Percentiles rank a stretch among this genome's conserved stretches.
These are phyloP conservation scores for Sugiyamaella xylanicola DNA, from an alignment of 1,139 yeast genomes.

Conservation along the genomic window DNA sequence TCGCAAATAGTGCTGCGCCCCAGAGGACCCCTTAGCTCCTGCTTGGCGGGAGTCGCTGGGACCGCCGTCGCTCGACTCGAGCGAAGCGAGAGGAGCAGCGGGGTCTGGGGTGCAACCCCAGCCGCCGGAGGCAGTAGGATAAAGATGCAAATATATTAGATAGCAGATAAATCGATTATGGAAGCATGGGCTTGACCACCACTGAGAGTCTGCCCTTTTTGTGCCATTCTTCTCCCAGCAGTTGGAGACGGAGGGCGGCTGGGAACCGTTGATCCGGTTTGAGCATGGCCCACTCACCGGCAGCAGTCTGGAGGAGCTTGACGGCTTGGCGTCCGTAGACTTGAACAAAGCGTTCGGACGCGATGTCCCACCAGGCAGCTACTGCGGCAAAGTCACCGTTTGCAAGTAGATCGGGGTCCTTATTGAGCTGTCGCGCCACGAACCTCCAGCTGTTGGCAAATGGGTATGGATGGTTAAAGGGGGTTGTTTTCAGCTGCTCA, in stretches of 20 bases:
- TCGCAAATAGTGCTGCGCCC: too few species aligned
- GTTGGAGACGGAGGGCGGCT: constrained; percentile 73
- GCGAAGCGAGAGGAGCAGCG: neutral
- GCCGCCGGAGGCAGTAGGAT: neutral
- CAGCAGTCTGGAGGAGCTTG: constrained; percentile 56
- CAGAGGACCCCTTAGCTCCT: too few species aligned
- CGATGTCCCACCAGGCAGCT: constrained; percentile 92
- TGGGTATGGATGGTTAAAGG: constrained; percentile 54
- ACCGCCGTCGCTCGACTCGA: neutral
- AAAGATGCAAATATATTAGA: neutral
- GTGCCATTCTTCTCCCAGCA: constrained; percentile 79
- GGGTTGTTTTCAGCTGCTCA: constrained; percentile 19
- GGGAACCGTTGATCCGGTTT: constrained; percentile 58
- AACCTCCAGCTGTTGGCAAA: constrained; percentile 64
- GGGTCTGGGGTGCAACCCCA: neutral
- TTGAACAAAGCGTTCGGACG: constrained; percentile 56
- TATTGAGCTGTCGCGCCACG: constrained; percentile 69
- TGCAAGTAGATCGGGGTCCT: constrained; percentile 50
- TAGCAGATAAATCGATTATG: too few species aligned
- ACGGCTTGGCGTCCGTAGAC: constrained; percentile 70
- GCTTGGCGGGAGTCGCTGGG: too few species aligned
- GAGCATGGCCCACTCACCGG: constrained; percentile 54
- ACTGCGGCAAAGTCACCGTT: constrained; percentile 73
- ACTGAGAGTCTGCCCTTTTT: constrained; percentile 42
- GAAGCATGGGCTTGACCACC: constrained; percentile 9